A percentile compares a stretch with the other conserved stretches of the same genome.
Conservation (phyloP, 139 green algal species). For the Volvox africanus region DNA sequence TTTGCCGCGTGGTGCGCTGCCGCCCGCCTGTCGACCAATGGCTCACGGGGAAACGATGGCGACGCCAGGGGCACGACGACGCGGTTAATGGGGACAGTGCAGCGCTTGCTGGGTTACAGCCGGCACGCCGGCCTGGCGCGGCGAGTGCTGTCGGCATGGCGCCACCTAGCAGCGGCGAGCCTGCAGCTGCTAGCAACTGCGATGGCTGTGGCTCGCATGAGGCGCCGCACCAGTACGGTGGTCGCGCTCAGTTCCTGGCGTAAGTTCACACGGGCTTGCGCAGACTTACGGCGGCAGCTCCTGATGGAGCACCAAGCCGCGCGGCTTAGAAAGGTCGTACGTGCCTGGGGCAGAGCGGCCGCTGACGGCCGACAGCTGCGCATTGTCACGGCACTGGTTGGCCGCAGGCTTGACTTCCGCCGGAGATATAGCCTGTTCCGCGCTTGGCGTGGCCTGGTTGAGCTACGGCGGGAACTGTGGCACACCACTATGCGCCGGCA, state of each 20-base stretch:
- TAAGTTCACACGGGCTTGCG: neutral
- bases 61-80: neutral
- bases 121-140: neutral
- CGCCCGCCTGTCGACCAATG: neutral
- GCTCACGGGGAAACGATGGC: neutral
- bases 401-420: neutral
- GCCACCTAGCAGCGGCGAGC: neutral
- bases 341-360: neutral
- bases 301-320: neutral
- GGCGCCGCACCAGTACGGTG: neutral
- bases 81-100: neutral
- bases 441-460: neutral
- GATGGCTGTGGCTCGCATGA: neutral
- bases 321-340: neutral
- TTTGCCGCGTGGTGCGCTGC: slow-evolving; percentile 1
- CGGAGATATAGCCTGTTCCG: neutral
- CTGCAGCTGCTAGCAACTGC: neutral
- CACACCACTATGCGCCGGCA: too few relatives aligned
- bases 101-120: neutral
- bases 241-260: neutral
- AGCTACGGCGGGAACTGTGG: neutral
- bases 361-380: neutral
- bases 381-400: neutral
- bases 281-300: neutral
- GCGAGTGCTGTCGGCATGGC: neutral